Base-by-base conservation (phyloP, 495 filamentous ascomycete genomes). In the Oleoguttula mirabilis region DNA sequence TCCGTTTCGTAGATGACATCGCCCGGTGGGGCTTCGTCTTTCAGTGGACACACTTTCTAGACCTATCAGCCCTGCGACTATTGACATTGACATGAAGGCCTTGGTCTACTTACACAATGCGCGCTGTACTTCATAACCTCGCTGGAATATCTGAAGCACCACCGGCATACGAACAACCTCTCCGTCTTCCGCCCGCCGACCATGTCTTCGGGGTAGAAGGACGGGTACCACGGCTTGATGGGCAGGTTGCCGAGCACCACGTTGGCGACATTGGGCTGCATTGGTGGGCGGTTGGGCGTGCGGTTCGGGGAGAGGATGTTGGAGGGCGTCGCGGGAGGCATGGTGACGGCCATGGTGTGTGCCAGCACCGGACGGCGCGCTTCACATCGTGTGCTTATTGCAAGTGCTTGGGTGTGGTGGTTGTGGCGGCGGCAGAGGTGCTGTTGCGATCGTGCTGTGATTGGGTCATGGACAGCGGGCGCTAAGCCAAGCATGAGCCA, bases 81-180 rank as follows among this genome's bases (percentile, higher is more conserved):
- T n/a, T n/a, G n/a, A n/a, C n/a, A n/a, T n/a, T n/a, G n/a, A n/a
- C n/a, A n/a, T n/a, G n/a, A n/a, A n/a, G n/a, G n/a, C n/a, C n/a
- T n/a, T n/a, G n/a, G n/a, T n/a, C n/a, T n/a, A 60, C 43, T 58
- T 64, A 61, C 60, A 43, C 58, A 47, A 60, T 82, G 78, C 16
- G 60, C 63, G 34, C 74, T 52, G 50, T 69, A 78, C 22, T 72
- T 61, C 48, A 73, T 66, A 25, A 80, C 62, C 53, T 90, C 82
- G 44, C 75, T 80, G 3, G 78, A 76, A 58, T 98, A 98, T 52
- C 82, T 84, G 68, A 96, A 95, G 64, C 90, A 98, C 70, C 75
- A 82, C 31, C 80, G 83, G 56, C 90, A 98, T 28, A 95, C 79
- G 48, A 87, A 93, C 8, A 98, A 67, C 36, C 75, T 64, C 34